Conservation (phyloP, 2,329 filamentous ascomycete genomes). For the Colletotrichum australisinense region DNA sequence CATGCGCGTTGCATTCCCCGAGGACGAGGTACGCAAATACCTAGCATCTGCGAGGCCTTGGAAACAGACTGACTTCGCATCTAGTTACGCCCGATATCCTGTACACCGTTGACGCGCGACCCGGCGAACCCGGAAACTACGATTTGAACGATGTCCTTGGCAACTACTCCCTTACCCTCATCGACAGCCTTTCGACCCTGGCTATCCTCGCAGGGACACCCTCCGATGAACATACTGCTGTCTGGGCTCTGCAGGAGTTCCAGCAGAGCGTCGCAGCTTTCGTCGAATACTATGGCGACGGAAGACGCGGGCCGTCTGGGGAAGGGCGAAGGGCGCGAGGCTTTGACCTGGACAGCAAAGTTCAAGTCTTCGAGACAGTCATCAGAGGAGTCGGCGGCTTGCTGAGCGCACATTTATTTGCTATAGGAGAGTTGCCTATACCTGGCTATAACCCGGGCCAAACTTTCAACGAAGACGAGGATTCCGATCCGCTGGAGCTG, state of each 20-base stretch:
- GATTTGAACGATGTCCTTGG: conserved; percentile 95
- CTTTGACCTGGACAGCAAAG: conserved; percentile 97
- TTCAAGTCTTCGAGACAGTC: conserved; percentile 98
- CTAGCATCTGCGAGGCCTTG: background rate
- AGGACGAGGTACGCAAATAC: conserved; percentile 76
- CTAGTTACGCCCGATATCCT: conserved; percentile 86
- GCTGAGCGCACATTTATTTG: conserved; percentile 93
- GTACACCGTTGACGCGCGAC: conserved; percentile 86
- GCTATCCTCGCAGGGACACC: conserved; percentile 88
- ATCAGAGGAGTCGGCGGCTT: conserved; percentile 93
- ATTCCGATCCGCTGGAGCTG: conserved; percentile 56
- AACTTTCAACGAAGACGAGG: conserved; percentile 39
- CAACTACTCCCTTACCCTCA: conserved; percentile 95
- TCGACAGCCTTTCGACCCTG: conserved; percentile 94
- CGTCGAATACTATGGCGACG: conserved; percentile 89
- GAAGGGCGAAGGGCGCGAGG: conserved; percentile 79
- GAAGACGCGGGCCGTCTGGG: conserved; percentile 74
- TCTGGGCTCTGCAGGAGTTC: conserved; percentile 78
- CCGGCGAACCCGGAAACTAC: conserved; percentile 79
- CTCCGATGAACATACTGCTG: conserved; percentile 63
- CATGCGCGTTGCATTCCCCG: conserved; percentile 92
- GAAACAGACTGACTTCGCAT: conserved; percentile 26
- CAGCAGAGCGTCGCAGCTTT: conserved; percentile 82
- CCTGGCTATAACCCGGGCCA: conserved; percentile 74
- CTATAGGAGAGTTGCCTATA: conserved; percentile 90